Conservation (phyloP, 2,329 filamentous ascomycete species). For the Cadophora luteo-olivacea region DNA sequence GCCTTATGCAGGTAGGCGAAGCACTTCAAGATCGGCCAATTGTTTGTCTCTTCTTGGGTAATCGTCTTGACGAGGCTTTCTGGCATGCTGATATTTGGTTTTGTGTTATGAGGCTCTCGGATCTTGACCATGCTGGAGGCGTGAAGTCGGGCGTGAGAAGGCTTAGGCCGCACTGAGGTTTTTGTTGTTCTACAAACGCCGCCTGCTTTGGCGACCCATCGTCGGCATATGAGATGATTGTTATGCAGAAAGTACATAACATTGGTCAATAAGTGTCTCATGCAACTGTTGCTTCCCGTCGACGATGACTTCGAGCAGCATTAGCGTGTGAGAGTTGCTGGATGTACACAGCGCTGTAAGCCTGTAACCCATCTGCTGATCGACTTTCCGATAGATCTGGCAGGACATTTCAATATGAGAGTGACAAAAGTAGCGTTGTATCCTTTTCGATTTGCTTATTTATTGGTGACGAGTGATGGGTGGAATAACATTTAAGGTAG, state of each 20-base stretch:
- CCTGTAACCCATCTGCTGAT: constrained; percentile 31
- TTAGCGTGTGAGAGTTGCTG: constrained; percentile 29
- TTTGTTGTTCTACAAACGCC: constrained; percentile 12
- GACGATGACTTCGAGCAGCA: constrained; percentile 38
- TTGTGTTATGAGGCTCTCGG: constrained; percentile 9
- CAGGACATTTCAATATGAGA: constrained; percentile 19
- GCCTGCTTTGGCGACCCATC: neutral
- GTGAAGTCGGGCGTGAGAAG: constrained; percentile 6
- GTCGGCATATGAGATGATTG: constrained; percentile 13
- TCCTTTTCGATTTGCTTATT: constrained; percentile 21
- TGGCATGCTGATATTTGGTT: neutral
- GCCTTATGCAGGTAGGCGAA: constrained; percentile 32
- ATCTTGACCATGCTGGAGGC: constrained; percentile 2
- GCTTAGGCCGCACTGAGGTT: neutral
- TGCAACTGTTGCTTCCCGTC: constrained; percentile 37
- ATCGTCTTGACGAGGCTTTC: constrained; percentile 8
- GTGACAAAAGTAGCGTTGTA: constrained; percentile 20
- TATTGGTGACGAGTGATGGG: neutral
- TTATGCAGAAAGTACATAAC: constrained; percentile 25
- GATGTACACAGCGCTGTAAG: constrained; percentile 16
- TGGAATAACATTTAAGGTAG: neutral
- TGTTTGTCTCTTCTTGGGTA: neutral
- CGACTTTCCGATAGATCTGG: constrained; percentile 30
- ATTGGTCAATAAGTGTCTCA: constrained; percentile 24
- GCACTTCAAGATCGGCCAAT: constrained; percentile 18